These are phyloP conservation scores for Pseudogymnoascus sp. DNA, from an alignment of 2,329 filamentous ascomycete species.

Conservation along the genomic window DNA sequence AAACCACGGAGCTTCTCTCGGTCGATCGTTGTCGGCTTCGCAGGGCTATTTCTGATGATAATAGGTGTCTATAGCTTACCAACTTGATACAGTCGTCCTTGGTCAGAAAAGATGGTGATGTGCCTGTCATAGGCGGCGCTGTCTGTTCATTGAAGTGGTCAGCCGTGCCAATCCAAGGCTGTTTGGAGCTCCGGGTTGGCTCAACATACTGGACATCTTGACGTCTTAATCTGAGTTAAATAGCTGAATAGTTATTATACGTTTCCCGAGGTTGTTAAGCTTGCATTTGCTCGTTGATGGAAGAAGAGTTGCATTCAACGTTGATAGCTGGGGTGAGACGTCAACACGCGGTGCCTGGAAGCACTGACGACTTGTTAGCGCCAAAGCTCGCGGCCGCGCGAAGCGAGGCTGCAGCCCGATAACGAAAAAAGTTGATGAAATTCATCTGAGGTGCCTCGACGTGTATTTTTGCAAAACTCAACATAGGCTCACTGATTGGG, in stretches of 20 bases:
- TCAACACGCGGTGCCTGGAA: slow-evolving; percentile 10
- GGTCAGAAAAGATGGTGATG: slow-evolving; percentile 99
- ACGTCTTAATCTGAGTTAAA: neutral
- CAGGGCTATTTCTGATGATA: neutral
- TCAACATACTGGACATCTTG: slow-evolving; percentile 34
- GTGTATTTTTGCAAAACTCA: slow-evolving; percentile 4
- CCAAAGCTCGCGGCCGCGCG: slow-evolving; percentile 9
- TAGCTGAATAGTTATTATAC: neutral
- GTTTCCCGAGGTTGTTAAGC: neutral
- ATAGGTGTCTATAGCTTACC: slow-evolving; percentile 53
- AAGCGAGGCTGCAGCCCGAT: slow-evolving; percentile 9
- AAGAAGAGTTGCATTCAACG: neutral
- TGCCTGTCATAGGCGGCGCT: slow-evolving; percentile 94
- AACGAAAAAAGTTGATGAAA: slow-evolving; percentile 9
- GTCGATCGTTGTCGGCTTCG: neutral
- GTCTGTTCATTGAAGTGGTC: slow-evolving; percentile 41
- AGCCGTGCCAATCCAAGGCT: slow-evolving; percentile 14
- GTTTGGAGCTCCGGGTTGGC: slow-evolving; percentile 4
- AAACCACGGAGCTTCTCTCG: neutral
- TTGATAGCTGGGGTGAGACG: slow-evolving; percentile 10
- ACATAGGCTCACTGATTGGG: slow-evolving; percentile 3
- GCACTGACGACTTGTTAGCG: slow-evolving; percentile 5
- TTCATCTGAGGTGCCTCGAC: neutral
- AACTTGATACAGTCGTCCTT: slow-evolving; percentile 98
- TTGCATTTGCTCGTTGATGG: neutral